Percentiles rank a stretch among this genome's conserved stretches.
Evolutionary conservation across 1,139 yeast species (phyloP).

Genomic region (Taphrina pruni): DNA sequence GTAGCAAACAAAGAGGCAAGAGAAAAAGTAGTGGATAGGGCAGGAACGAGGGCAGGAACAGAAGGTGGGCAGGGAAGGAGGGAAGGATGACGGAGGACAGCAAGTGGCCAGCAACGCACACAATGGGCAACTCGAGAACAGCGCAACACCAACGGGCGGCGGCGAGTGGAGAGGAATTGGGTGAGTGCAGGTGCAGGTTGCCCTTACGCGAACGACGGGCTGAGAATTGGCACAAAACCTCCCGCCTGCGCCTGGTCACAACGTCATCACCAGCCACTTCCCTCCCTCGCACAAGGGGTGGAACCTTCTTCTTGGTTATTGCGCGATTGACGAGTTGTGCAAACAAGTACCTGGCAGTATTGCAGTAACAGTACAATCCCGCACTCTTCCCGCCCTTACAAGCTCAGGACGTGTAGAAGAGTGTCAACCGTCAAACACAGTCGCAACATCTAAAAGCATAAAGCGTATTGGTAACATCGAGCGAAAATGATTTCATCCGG

Average conservation of each 20-base stretch:
- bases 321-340: too few species aligned
- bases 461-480: too few species aligned
- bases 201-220: neutral
- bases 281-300: neutral
- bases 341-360: too few species aligned
- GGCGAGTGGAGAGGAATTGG: neutral
- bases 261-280: slow-evolving; percentile 4
- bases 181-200: neutral
- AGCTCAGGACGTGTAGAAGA: too few species aligned
- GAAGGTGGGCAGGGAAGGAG: neutral
- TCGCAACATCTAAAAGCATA: too few species aligned
- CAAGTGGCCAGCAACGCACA: slow-evolving; percentile 25
- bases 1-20: neutral
- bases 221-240: neutral
- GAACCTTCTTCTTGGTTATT: too few species aligned
- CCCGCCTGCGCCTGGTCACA: neutral
- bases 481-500: too few species aligned
- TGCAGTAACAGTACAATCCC: too few species aligned
- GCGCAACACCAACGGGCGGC: neutral
- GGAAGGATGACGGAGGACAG: neutral
- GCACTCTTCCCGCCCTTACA: too few species aligned
- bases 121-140: neutral
- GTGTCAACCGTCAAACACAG: too few species aligned
- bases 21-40: neutral
- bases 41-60: neutral